Evolutionary conservation across 805 yeast species (phyloP).

Genomic region (Komagataella phaffii): DNA sequence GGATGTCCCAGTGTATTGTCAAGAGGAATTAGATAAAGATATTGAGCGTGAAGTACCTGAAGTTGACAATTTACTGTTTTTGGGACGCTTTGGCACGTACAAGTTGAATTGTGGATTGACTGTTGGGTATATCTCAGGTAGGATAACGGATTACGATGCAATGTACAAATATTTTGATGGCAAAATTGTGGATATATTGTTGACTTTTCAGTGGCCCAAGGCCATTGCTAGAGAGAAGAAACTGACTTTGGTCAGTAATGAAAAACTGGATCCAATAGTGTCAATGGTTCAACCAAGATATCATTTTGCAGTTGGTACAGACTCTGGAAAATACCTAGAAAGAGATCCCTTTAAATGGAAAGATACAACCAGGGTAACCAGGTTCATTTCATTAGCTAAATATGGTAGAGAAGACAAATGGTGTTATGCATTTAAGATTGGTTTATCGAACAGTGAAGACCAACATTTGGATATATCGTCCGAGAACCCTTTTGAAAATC

Average conservation of each 20-base stretch:
- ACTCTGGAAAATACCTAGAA: constrained; percentile 36
- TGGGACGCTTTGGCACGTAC: constrained; percentile 22
- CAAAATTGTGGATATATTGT: constrained; percentile 35
- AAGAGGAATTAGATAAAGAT: constrained; percentile 9
- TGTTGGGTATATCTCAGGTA: constrained; percentile 30
- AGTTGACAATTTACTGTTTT: constrained; percentile 13
- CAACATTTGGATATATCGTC: constrained; percentile 9
- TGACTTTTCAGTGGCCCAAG: constrained; percentile 51
- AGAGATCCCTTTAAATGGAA: constrained; percentile 46
- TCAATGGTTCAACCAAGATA: constrained; percentile 42
- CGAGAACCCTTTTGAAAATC: constrained; percentile 17
- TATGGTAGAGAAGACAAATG: constrained; percentile 47
- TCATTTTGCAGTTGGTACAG: constrained; percentile 46
- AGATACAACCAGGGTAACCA: constrained; percentile 25
- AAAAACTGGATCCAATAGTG: constrained; percentile 31
- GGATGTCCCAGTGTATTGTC: constrained; percentile 12
- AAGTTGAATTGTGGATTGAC: constrained; percentile 30
- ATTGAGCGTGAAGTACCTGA: constrained; percentile 3
- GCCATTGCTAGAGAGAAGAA: constrained; percentile 30
- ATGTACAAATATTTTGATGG: constrained; percentile 10
- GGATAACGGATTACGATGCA: constrained; percentile 13
- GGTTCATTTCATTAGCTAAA: constrained; percentile 54
- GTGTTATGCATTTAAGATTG: constrained; percentile 61
- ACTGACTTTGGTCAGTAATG: constrained; percentile 29
- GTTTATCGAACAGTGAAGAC: constrained; percentile 12